These are phyloP conservation scores for Aaosphaeria pasadenensis DNA, from an alignment of 2,329 filamentous ascomycete genomes.

Conservation along the genomic window DNA sequence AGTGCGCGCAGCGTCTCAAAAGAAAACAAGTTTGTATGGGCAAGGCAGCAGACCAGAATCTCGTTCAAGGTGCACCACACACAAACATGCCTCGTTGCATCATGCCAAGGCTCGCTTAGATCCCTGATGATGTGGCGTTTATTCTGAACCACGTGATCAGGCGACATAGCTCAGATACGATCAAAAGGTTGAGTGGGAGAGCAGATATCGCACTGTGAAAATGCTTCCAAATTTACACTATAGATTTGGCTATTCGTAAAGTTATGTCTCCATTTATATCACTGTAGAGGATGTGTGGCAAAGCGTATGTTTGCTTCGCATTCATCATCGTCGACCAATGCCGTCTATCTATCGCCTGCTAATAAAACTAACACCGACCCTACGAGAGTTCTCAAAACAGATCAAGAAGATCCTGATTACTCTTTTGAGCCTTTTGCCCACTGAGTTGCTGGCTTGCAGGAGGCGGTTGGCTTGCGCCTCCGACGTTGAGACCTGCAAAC, in stretches of 20 bases:
- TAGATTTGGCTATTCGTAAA: too few species aligned
- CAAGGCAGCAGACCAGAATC: constrained; percentile 12
- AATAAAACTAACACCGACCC: neutral
- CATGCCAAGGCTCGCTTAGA: constrained; percentile 5
- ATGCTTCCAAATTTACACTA: too few species aligned
- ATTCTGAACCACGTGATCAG: neutral
- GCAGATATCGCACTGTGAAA: too few species aligned
- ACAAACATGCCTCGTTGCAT: constrained; percentile 1
- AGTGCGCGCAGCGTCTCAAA: constrained; percentile 13
- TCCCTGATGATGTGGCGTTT: neutral
- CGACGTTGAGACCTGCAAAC: constrained; percentile 77
- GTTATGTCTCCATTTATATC: too few species aligned
- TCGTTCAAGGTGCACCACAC: neutral
- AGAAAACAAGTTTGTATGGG: constrained; percentile 7
- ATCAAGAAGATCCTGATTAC: constrained; percentile 55
- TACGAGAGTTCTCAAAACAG: constrained; percentile 43
- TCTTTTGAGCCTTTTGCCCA: constrained; percentile 46
- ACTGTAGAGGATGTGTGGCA: too few species aligned
- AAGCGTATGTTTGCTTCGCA: too few species aligned
- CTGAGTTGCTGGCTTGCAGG: constrained; percentile 60
- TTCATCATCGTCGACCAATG: neutral
- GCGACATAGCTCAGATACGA: neutral
- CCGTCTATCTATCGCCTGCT: neutral
- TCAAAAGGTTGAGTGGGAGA: too few species aligned
- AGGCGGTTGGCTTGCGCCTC: constrained; percentile 61